A percentile compares a stretch with the other conserved stretches of the same genome.
phyloP scores from a whole-genome alignment of 2,329 filamentous ascomycete genomes.

The Clonostachys chloroleuca region DNA sequence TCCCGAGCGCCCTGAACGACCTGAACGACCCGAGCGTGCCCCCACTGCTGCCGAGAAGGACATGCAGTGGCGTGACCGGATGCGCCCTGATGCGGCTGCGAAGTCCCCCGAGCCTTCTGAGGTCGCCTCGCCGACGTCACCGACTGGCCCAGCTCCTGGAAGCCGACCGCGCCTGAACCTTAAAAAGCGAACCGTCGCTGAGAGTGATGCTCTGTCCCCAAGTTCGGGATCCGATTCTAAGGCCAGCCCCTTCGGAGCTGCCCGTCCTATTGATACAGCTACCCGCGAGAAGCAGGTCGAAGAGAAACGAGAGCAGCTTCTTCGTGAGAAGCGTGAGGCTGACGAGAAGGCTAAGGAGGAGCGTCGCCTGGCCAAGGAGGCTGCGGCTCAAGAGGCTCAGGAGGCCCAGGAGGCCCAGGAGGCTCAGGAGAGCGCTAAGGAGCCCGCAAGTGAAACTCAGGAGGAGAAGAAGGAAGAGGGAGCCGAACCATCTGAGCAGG shows the following conservation, averaged over 20 bases:
- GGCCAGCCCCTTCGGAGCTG: constrained; percentile 89
- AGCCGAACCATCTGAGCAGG: constrained; percentile 7
- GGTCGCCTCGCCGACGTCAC: constrained; percentile 70
- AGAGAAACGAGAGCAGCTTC: constrained; percentile 71
- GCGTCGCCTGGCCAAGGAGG: constrained; percentile 55
- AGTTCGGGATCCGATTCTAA: constrained; percentile 64
- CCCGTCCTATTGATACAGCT: constrained; percentile 89
- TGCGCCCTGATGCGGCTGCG: constrained; percentile 72
- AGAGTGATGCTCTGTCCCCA: constrained; percentile 50
- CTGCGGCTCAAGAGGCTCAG: constrained; percentile 30
- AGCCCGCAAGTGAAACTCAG: constrained; percentile 13
- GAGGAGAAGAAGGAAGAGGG: constrained; percentile 16
- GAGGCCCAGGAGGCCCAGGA: constrained; percentile 24
- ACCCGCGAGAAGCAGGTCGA: constrained; percentile 86
- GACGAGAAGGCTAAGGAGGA: constrained; percentile 85
- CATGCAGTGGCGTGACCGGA: constrained; percentile 86
- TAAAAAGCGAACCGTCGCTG: constrained; percentile 84
- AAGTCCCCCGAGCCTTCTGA: constrained; percentile 63
- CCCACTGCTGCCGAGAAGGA: constrained; percentile 90
- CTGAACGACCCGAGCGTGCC: constrained; percentile 47
- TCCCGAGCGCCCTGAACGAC: constrained; percentile 67
- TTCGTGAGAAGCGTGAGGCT: constrained; percentile 80
- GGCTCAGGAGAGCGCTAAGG: constrained; percentile 13
- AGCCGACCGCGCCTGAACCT: constrained; percentile 82
- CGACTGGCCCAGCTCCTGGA: constrained; percentile 47